These are phyloP conservation scores for Dryas integrifolia DNA, from an alignment of 331 rosid genomes.

Conservation along the genomic window DNA sequence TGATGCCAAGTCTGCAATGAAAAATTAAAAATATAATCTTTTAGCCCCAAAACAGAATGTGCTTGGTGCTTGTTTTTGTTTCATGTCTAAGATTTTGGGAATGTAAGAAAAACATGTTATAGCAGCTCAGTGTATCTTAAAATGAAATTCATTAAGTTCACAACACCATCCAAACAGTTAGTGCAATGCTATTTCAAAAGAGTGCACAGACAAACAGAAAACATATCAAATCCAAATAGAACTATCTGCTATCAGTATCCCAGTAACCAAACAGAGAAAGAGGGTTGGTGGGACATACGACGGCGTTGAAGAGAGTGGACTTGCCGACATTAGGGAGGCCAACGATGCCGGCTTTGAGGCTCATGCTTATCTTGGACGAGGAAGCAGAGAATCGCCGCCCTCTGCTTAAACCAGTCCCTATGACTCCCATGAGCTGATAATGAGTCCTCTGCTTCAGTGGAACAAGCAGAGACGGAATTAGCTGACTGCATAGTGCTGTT, in stretches of 20 bases:
- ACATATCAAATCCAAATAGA: not conserved
- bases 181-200: no score
- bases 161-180: not conserved
- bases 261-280: constrained; percentile 4
- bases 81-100: not conserved
- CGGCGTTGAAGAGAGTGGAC: constrained; percentile 96
- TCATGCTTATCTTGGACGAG: constrained; percentile 79
- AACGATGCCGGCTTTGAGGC: constrained; percentile 88
- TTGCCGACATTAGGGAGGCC: constrained; percentile 98
- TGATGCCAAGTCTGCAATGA: not conserved
- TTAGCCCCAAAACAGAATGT: not conserved
- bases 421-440: constrained; percentile 32
- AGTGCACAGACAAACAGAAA: not conserved
- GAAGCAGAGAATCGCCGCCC: constrained; percentile 60
- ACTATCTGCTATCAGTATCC: not conserved
- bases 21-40: not conserved
- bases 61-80: not conserved
- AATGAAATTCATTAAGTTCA: not conserved
- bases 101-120: not conserved
- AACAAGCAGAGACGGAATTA: constrained; percentile 56
- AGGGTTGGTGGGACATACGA: constrained; percentile 45
- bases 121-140: no score
- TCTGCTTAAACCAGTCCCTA: constrained; percentile 19
- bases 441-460: constrained; percentile 58
- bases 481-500: constrained; percentile 47